phyloP scores from a whole-genome alignment of 805 yeast genomes.

The Cyberlindnera americana region DNA sequence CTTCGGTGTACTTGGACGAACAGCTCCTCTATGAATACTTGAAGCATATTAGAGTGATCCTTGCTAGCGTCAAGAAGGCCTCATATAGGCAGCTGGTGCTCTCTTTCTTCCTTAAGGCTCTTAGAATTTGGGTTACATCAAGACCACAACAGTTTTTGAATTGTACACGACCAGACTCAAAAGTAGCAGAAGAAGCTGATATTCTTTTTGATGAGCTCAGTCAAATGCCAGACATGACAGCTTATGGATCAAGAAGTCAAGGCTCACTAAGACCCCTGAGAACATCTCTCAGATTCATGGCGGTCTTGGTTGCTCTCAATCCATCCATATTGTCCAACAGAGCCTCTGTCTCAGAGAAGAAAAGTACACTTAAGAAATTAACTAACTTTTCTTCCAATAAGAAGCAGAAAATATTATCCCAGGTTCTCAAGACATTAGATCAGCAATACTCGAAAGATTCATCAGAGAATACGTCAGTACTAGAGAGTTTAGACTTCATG shows the following conservation, averaged over 20 bases:
- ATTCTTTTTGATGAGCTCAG: constrained; percentile 35
- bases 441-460: constrained; percentile 19
- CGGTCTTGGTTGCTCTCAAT: constrained; percentile 32
- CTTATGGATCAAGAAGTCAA: constrained; percentile 8
- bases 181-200: constrained; percentile 29
- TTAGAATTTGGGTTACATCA: constrained; percentile 48
- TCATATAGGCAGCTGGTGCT: constrained; percentile 44
- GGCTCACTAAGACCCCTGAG: constrained; percentile 23
- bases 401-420: constrained; percentile 22
- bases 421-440: constrained; percentile 19
- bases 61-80: constrained; percentile 37
- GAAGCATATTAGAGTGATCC: constrained; percentile 35
- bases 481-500: constrained; percentile 31
- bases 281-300: constrained; percentile 32
- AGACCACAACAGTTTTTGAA: constrained; percentile 43
- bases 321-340: constrained; percentile 31
- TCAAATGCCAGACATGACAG: constrained; percentile 27
- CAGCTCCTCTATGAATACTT: constrained; percentile 35
- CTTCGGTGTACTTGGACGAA: constrained; percentile 39
- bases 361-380: constrained; percentile 22
- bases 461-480: constrained; percentile 20
- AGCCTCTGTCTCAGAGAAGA: constrained; percentile 15
- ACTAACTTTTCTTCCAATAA: constrained; percentile 21
- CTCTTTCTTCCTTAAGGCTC: constrained; percentile 42
- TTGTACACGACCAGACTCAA: constrained; percentile 21